Conservation (phyloP, 2,329 filamentous ascomycete species). For the Aquanectria penicillioides region DNA sequence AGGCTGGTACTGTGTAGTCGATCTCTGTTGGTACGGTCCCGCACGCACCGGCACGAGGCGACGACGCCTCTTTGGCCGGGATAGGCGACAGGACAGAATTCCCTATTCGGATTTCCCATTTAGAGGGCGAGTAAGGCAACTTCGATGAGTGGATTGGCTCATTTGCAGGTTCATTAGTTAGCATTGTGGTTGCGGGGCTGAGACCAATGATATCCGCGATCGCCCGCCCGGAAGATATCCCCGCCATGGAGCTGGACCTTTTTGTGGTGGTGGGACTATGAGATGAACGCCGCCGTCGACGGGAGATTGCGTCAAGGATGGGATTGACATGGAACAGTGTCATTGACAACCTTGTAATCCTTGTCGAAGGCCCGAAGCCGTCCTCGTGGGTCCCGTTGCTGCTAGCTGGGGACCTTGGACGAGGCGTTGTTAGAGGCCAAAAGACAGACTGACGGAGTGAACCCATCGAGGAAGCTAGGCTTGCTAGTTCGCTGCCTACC, state of each 20-base stretch:
- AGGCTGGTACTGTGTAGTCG: not conserved
- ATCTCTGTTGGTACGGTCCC: constrained; percentile 2
- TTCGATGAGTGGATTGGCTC: not conserved
- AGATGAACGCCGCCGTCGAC: constrained; percentile 12
- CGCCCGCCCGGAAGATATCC: constrained; percentile 27
- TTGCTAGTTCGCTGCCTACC: too few species aligned
- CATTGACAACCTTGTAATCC: constrained; percentile 2
- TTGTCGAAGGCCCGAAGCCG: constrained; percentile 7
- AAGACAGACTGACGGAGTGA: not conserved
- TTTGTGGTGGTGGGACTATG: not conserved
- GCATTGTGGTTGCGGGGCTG: constrained; percentile 1
- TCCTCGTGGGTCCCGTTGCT: not conserved
- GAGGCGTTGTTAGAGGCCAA: constrained; percentile 2
- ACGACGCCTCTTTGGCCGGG: too few species aligned
- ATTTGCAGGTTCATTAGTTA: not conserved
- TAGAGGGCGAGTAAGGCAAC: too few species aligned
- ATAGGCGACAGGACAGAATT: too few species aligned
- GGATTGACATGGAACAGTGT: constrained; percentile 14
- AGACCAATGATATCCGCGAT: constrained; percentile 26
- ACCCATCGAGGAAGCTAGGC: constrained; percentile 7
- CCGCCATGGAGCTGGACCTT: constrained; percentile 17
- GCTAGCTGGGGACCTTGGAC: not conserved
- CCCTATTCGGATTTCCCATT: too few species aligned
- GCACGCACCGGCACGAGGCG: too few species aligned
- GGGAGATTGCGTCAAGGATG: constrained; percentile 29